Evolutionary conservation across 305 asterid species (phyloP), one percentile per base, ranked within the genome.

Genomic region (Solanum chacoense): DNA sequence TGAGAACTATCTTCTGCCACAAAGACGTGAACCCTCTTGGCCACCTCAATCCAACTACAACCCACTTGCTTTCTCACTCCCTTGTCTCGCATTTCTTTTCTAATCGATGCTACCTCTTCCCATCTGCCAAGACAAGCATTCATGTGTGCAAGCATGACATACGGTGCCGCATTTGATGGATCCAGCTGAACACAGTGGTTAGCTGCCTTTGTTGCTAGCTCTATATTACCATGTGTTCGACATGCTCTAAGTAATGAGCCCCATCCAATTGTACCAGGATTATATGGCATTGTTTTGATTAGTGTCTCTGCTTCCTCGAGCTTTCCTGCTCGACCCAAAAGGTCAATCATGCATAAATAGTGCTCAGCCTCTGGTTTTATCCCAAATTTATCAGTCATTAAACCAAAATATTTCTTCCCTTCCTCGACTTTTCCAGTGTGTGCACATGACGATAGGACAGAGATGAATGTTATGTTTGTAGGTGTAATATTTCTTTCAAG

Each of bases 361-460:
- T 96, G 98, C 85, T 93, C 95, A 7, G 88, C 89, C 87, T 95
- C 94, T 9, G 96, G 94, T 88, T 93, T 91, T 59, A 95, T 92
- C 73, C 89, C 85, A 83, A 93, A 95, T 81, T 85, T 89, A 65
- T 92, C 95, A 11, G 90, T 91, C 98, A 96, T 95, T 90, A 92
- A 80, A 26, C 76, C n/a, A 77, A 95, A 95, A 88, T 93, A 94
- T 72, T 89, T 91, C 85, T 92, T 59, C 34, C 96, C 98, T 88
- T 96, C 96, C 89, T 93, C 96, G 63, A 94, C 95, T 90, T 92
- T 92, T 67, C 97, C 96, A 0, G 96, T 94, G 88, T 95, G 96
- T 29, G 95, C 94, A 85, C 98, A 96, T 9, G 96, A 95, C 84
- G 95, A 94, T 84, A 96, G 95, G 88, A 96, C 94, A 18, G 96